These are phyloP conservation scores for Medicago lupulina DNA, from an alignment of 306 rosid species.

Conservation along the genomic window DNA sequence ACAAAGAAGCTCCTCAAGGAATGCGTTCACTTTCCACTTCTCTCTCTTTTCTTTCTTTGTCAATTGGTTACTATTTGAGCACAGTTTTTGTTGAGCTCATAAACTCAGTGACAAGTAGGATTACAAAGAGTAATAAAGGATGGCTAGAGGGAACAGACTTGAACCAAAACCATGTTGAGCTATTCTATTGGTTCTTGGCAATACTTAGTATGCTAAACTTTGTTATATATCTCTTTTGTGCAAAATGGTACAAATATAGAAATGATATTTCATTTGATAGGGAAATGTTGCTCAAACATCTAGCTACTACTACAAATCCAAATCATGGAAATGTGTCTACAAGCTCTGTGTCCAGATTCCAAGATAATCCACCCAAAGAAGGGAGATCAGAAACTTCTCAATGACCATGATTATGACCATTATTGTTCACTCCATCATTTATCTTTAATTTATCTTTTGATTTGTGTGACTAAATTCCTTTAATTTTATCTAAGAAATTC, in stretches of 20 bases:
- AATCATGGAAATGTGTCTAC: conserved; percentile 30
- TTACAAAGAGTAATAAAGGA: conserved; percentile 48
- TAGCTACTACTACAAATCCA: background rate
- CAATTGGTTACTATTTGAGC: conserved; percentile 62
- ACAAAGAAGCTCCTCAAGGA: conserved; percentile 62
- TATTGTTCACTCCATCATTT: conserved; percentile 13
- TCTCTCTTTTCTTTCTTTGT: conserved; percentile 56
- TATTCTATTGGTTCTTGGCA: conserved; percentile 61
- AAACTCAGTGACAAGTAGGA: conserved; percentile 43
- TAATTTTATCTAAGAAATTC: too few species aligned
- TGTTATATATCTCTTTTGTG: conserved; percentile 48
- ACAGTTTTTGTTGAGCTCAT: conserved; percentile 53
- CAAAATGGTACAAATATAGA: conserved; percentile 64
- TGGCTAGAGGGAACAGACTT: conserved; percentile 61
- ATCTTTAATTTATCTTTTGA: too few species aligned
- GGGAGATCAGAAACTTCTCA: background rate
- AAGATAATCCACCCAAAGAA: conserved; percentile 17
- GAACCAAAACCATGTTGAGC: conserved; percentile 49
- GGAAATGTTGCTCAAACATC: conserved; percentile 16
- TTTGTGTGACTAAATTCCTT: too few species aligned
- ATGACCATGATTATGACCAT: background rate
- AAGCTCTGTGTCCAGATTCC: conserved; percentile 16
- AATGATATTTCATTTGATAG: conserved; percentile 37
- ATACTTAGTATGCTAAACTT: conserved; percentile 59
- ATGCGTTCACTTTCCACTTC: conserved; percentile 64